Conservation (phyloP, 1,139 yeast genomes). For the Lodderomyces theae region DNA sequence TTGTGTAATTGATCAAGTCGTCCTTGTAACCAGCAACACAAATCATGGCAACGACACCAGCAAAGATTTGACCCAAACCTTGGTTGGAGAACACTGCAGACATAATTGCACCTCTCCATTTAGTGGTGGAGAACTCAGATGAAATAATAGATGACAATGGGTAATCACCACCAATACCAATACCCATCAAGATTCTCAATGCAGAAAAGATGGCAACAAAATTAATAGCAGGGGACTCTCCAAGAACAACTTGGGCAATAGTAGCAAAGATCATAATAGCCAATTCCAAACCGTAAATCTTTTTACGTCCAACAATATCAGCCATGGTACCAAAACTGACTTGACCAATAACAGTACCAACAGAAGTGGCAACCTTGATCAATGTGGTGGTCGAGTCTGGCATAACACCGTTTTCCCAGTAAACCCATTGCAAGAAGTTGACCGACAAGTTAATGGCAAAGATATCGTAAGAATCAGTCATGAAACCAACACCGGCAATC, state of each 20-base stretch:
- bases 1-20: constrained; percentile 51
- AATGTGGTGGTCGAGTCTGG: constrained; percentile 72
- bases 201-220: constrained; percentile 72
- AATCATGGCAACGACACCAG: constrained; percentile 75
- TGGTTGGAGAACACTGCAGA: constrained; percentile 91
- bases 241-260: constrained; percentile 69
- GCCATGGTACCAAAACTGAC: constrained; percentile 81
- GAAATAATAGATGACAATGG: constrained; percentile 93
- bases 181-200: constrained; percentile 82
- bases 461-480: constrained; percentile 90
- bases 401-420: constrained; percentile 53
- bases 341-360: constrained; percentile 94
- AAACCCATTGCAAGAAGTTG: constrained; percentile 71
- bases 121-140: constrained; percentile 84
- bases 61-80: constrained; percentile 88
- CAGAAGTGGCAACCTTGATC: constrained; percentile 84
- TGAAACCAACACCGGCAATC: constrained; percentile 93
- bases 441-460: constrained; percentile 84
- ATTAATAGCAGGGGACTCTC: constrained; percentile 64
- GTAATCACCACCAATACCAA: constrained; percentile 99
- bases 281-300: constrained; percentile 82
- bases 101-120: constrained; percentile 97
- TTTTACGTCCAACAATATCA: constrained; percentile 84
- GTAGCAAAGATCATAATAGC: constrained; percentile 81
- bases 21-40: constrained; percentile 71